These are phyloP conservation scores for Aethionema arabicum DNA, from an alignment of 345 rosid species.

Conservation along the genomic window DNA sequence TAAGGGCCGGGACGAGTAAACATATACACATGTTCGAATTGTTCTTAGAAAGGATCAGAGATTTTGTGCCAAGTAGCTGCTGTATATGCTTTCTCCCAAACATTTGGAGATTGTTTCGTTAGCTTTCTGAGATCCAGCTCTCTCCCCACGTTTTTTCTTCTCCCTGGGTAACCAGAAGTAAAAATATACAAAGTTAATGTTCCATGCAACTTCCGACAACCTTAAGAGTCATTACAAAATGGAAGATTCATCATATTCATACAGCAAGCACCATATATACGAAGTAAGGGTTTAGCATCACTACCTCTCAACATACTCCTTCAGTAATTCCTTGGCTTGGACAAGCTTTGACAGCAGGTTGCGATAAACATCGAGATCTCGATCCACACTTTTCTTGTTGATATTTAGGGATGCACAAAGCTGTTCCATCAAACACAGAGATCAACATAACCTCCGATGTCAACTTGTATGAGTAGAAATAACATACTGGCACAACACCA, in stretches of 20 bases:
- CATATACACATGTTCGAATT: slow-evolving; percentile 7
- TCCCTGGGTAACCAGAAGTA: slow-evolving; percentile 53
- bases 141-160: slow-evolving; percentile 84
- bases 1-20: neutral
- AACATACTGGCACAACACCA: slow-evolving; percentile 7
- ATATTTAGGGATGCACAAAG: slow-evolving; percentile 88
- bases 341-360: slow-evolving; percentile 91
- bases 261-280: slow-evolving; percentile 3
- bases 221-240: neutral
- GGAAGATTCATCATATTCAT: neutral
- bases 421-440: slow-evolving; percentile 44
- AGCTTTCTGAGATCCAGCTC: slow-evolving; percentile 69
- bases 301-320: slow-evolving; percentile 90
- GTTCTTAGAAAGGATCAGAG: slow-evolving; percentile 23
- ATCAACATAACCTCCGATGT: slow-evolving; percentile 12
- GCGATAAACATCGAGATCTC: slow-evolving; percentile 96
- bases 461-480: neutral
- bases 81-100: slow-evolving; percentile 50
- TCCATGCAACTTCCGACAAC: neutral
- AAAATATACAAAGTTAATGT: slow-evolving; percentile 10
- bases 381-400: slow-evolving; percentile 84
- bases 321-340: slow-evolving; percentile 94
- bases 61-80: slow-evolving; percentile 20
- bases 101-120: slow-evolving; percentile 73
- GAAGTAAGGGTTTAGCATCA: slow-evolving; percentile 9